Base-by-base conservation (phyloP, 257 asterid genomes). In the Scutellaria barbata region DNA sequence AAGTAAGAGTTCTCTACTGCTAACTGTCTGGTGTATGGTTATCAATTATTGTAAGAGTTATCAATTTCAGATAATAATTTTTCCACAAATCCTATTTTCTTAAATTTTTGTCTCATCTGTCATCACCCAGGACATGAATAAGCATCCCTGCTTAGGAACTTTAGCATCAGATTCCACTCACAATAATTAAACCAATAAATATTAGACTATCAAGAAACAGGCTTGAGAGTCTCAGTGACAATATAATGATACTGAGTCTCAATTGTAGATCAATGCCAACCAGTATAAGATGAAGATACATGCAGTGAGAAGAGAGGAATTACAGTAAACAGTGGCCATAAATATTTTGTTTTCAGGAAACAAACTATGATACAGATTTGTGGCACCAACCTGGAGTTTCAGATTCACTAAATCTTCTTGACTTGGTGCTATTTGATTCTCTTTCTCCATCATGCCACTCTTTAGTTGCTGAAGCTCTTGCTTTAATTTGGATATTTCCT, bases 401-500 rank as follows among this genome's bases (percentile, higher is more conserved):
- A 88, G 66, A 84, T 81, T 88, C 72, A 85, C 90, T 58, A 90
- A 80, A 81, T 88, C 96, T 76, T 88, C 96, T 77, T 86, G 92
- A 74, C 72, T 83, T 39, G 92, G 96, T 16, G 81, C 83, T 56
- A 48, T 58, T 57, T 64, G 72, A 66, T 77, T 78, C 72, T 82
- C 90, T 77, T 86, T 89, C 70, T 89, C 90, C 85, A 77, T 75
- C 90, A 86, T 88, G 65, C 97, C 96, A 75, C 81, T 79, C 85
- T 78, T 90, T 74, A 90, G 76, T 72, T 83, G 92, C 78, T 85
- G 85, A 82, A 90, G 97, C 82, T 90, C 96, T 83, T 85, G 87
- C 82, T 80, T 90, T 81, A 90, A 79, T 75, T 71, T 82, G 78
- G 92, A 87, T 64, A 90, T 90, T 82, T 90, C 96, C 76, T 71